Conservation (phyloP, 2,329 filamentous ascomycete species). For the Pseudogymnoascus pannorum region DNA sequence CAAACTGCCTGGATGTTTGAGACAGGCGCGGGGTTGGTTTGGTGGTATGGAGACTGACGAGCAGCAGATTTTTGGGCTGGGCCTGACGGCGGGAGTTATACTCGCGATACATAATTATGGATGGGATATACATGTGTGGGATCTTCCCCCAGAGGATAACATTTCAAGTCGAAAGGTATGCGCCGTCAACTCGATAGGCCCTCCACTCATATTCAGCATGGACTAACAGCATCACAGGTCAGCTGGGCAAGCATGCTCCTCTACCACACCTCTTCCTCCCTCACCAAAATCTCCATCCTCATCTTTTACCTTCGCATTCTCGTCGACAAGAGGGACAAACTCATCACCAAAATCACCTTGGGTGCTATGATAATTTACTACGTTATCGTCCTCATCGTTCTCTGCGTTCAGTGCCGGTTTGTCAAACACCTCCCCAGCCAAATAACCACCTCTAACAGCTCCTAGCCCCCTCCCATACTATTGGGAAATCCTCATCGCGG, state of each 20-base stretch:
- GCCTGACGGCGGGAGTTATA: slow-evolving; percentile 29
- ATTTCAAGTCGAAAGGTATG: slow-evolving; percentile 28
- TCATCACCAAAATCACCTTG: slow-evolving; percentile 2
- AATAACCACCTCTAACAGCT: neutral
- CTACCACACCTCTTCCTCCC: slow-evolving; percentile 8
- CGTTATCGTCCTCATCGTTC: neutral
- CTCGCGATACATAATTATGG: slow-evolving; percentile 29
- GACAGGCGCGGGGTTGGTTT: neutral
- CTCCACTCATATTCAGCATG: neutral
- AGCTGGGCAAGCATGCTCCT: slow-evolving; percentile 9
- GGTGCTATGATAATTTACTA: neutral
- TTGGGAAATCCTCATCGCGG: neutral
- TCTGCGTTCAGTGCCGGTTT: slow-evolving; percentile 7
- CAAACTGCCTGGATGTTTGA: neutral
- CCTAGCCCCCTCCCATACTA: slow-evolving; percentile 1
- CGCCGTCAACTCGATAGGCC: neutral
- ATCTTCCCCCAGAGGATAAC: slow-evolving; percentile 28
- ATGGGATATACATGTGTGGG: slow-evolving; percentile 36
- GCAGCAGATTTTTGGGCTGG: slow-evolving; percentile 28
- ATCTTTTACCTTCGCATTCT: slow-evolving; percentile 13
- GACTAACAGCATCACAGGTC: slow-evolving; percentile 1
- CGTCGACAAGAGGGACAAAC: neutral
- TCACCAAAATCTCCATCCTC: slow-evolving; percentile 13
- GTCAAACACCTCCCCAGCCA: neutral
- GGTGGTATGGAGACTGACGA: slow-evolving; percentile 12